Evolutionary conservation across 768 basidiomycete genomes (phyloP).

Genomic region (Boletellus sp.): DNA sequence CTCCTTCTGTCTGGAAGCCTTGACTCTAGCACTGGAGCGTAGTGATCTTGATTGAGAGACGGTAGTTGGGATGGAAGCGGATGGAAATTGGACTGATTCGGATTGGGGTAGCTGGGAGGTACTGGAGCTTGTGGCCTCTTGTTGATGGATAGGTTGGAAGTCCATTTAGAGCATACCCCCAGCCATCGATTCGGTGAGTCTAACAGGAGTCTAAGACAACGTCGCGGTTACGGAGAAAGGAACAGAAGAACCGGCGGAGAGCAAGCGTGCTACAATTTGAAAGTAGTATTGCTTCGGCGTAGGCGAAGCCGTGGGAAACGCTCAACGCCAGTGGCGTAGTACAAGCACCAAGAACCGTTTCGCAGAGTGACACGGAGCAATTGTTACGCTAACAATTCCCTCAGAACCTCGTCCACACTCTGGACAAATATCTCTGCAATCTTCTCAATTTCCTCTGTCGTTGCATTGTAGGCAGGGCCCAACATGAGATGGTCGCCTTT

Average conservation of each 20-base stretch:
- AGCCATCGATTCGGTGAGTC: constrained; percentile 66
- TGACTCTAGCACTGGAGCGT: constrained; percentile 74
- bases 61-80: constrained; percentile 33
- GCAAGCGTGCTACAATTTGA: constrained; percentile 24
- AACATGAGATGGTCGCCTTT: constrained; percentile 72
- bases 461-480: constrained; percentile 79
- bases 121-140: constrained; percentile 69
- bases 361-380: not conserved
- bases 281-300: constrained; percentile 20
- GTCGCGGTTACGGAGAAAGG: constrained; percentile 26
- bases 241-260: constrained; percentile 13
- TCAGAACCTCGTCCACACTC: constrained; percentile 63
- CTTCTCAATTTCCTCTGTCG: constrained; percentile 59
- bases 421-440: constrained; percentile 65
- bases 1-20: constrained; percentile 69
- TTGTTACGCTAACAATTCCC: constrained; percentile 27
- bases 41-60: constrained; percentile 53
- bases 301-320: constrained; percentile 32
- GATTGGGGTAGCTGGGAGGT: constrained; percentile 40
- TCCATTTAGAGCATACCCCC: constrained; percentile 89
- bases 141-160: constrained; percentile 70
- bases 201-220: constrained; percentile 20
- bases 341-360: not conserved
- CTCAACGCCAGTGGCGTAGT: constrained; percentile 8
- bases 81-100: constrained; percentile 34